Conservation (phyloP, 345 rosid species). For the Boechera retrofracta region DNA sequence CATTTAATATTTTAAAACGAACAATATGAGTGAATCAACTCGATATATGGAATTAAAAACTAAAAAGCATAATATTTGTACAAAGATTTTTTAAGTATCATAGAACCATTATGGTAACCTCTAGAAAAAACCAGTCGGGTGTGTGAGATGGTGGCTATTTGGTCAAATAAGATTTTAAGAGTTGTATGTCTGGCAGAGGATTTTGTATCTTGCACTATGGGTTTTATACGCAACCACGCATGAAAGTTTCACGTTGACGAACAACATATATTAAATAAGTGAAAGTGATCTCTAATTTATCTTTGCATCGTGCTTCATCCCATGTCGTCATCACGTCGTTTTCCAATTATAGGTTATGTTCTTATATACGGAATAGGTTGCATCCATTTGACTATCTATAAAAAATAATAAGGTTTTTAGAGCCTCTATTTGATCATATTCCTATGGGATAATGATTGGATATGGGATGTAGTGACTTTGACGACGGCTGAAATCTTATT, state of each 20-base stretch:
- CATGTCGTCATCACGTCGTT: constrained; percentile 44
- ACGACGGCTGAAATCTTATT: background rate
- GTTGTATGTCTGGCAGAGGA: background rate
- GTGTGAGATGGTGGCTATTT: constrained; percentile 17
- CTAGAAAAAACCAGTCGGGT: background rate
- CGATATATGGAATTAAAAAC: background rate
- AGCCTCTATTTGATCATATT: constrained; percentile 30
- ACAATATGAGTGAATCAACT: constrained; percentile 3
- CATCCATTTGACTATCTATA: constrained; percentile 3
- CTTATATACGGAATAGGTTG: constrained; percentile 18
- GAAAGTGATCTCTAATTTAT: constrained; percentile 29
- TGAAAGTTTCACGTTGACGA: constrained; percentile 37
- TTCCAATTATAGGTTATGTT: constrained; percentile 20
- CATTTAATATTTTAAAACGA: background rate
- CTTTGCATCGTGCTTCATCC: constrained; percentile 35
- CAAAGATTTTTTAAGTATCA: background rate
- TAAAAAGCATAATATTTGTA: background rate
- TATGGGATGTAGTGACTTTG: constrained; percentile 8
- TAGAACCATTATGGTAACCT: background rate
- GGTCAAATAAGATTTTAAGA: background rate
- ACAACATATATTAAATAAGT: background rate
- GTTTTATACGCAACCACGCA: constrained; percentile 18
- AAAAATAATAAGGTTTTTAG: background rate
- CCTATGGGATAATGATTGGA: constrained; percentile 8
- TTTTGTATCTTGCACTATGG: background rate